A percentile compares a stretch with the other conserved stretches of the same genome.
Conservation (phyloP, 1,284 basidiomycete species). For the Megacollybia platyphylla region DNA sequence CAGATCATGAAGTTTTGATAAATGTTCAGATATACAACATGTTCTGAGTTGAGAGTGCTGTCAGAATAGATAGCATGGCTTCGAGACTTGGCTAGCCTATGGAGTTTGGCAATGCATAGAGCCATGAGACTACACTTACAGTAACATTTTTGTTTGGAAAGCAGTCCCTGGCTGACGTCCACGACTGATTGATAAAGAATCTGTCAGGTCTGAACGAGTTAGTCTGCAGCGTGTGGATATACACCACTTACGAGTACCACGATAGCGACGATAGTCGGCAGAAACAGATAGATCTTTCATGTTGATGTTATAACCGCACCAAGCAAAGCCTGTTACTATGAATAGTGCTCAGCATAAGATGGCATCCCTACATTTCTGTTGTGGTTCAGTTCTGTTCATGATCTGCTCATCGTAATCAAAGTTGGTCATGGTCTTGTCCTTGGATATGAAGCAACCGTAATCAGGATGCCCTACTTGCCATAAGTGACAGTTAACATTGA, state of each 20-base stretch:
- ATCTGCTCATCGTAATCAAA: constrained; percentile 57
- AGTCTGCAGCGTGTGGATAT: neutral
- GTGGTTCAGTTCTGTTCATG: constrained; percentile 36
- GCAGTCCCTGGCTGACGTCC: constrained; percentile 42
- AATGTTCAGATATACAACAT: constrained; percentile 66
- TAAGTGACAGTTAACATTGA: neutral
- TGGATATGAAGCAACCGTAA: constrained; percentile 86
- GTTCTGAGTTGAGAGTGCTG: constrained; percentile 50
- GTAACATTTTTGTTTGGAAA: constrained; percentile 58
- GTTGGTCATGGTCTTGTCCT: constrained; percentile 83
- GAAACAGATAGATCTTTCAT: constrained; percentile 65
- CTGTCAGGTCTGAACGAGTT: constrained; percentile 30
- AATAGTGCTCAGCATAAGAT: neutral
- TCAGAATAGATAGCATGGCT: constrained; percentile 74
- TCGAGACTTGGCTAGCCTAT: constrained; percentile 53
- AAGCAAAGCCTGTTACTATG: constrained; percentile 59
- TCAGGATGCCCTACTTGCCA: constrained; percentile 61
- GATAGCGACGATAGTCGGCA: constrained; percentile 60
- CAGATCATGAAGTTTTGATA: constrained; percentile 81
- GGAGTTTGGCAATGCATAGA: neutral
- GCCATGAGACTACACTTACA: constrained; percentile 29
- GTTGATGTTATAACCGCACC: constrained; percentile 80
- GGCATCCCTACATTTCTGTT: constrained; percentile 28
- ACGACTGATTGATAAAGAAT: constrained; percentile 55
- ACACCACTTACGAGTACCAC: constrained; percentile 37